These are phyloP conservation scores for Sanghuangporus sanghuang DNA, from an alignment of 1,284 basidiomycete species.

Conservation along the genomic window DNA sequence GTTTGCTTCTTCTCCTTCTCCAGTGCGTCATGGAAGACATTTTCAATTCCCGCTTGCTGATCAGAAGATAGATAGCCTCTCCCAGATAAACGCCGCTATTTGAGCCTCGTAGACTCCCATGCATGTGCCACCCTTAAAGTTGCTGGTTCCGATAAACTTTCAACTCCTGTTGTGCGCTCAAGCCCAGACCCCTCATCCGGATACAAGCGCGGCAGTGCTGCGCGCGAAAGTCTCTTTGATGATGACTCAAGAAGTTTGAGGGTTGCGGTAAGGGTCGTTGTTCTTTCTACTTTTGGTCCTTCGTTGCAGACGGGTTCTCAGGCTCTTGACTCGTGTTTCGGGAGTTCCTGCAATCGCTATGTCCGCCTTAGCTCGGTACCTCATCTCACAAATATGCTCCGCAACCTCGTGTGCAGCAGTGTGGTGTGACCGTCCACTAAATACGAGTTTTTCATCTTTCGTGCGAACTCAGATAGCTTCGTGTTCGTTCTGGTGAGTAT, in stretches of 20 bases:
- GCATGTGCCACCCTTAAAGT: background rate
- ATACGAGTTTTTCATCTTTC: background rate
- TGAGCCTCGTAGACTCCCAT: background rate
- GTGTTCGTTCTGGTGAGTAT: background rate
- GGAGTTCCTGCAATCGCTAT: background rate
- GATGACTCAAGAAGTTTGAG: background rate
- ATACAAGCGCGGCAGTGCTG: background rate
- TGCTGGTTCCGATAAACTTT: background rate
- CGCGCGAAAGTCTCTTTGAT: background rate
- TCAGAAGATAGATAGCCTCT: background rate
- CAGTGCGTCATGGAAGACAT: background rate
- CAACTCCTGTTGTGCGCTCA: background rate
- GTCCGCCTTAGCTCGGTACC: background rate
- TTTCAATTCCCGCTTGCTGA: background rate
- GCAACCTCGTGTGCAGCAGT: background rate
- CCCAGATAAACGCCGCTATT: background rate
- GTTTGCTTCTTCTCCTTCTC: background rate
- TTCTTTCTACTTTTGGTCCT: background rate
- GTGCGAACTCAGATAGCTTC: background rate
- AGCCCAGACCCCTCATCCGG: background rate
- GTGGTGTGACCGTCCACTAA: background rate
- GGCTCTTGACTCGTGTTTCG: background rate
- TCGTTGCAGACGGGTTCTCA: background rate
- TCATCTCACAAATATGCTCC: constrained; percentile 1
- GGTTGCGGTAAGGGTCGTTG: background rate